Evolutionary conservation across 139 green algal genomes (phyloP), one percentile per base, ranked within the genome.

Genomic region (Limnomonas spitsbergensis): DNA sequence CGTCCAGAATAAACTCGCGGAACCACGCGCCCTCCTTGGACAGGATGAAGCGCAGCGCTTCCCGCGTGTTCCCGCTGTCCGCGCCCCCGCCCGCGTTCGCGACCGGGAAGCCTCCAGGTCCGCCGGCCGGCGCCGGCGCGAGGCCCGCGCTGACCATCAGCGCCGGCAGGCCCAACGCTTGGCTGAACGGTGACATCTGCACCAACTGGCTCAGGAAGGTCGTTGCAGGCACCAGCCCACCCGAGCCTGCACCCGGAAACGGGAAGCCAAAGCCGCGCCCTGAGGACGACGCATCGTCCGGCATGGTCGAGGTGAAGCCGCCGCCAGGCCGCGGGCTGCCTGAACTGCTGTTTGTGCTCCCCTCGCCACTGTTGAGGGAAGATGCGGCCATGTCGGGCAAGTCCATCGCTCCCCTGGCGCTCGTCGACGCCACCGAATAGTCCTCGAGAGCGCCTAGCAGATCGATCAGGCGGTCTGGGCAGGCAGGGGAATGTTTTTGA

Each of bases 391-490:
- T 29, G 47, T 14, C 14, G 14, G 14, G 29, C n/a, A 2, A 38
- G 74, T 85, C 84, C 71, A 92, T 66, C 68, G 88, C 77, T 9
- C 92, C 92, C 2, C 76, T 68, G 0, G 90, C 90, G 0, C 80
- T 90, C 14, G 86, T 83, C 20, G 88, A 90, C 1, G 83, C 79
- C 20, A 85, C 82, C 26, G 83, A 84, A 83, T 97, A 99, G 40
- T 83, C 91, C 87, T 99, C 96, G 80, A 98, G 95, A 0, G 96
- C 96, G n/a, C 89, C 84, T 67, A 99, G 89, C 52, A 99, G 78
- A 83, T 99, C 96, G 39, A 99, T 97, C 27, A 99, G 84, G 7
- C 94, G 88, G 56, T 98, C 95, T 81, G 75, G 47, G 20, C 14
- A 24, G 47, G 20, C 14, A 24, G 47, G 47, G 20, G 47, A n/a